Evolutionary conservation across 768 basidiomycete genomes (phyloP).

Genomic region (Hirschioporus abietinus): DNA sequence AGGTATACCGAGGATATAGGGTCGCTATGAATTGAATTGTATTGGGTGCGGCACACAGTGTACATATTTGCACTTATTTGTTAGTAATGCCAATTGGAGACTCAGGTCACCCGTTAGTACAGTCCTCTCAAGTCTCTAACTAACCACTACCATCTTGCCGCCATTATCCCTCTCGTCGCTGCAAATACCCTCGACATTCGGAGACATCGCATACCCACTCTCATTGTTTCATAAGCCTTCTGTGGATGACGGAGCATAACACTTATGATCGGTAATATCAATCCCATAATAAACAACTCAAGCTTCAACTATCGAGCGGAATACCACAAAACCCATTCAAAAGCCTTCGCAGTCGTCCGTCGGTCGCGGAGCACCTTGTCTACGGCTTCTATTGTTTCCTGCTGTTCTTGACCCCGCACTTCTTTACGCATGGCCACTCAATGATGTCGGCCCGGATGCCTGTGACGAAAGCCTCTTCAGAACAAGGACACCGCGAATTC

Average conservation of each 20-base stretch:
- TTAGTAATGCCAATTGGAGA: background rate
- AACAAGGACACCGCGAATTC: too few species aligned
- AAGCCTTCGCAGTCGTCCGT: background rate
- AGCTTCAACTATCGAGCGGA: too few species aligned
- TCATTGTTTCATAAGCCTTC: background rate
- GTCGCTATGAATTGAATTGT: background rate
- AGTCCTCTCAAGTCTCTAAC: background rate
- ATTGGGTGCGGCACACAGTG: too few species aligned
- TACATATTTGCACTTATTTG: background rate
- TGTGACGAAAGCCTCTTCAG: background rate
- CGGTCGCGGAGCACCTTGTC: background rate
- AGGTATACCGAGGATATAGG: background rate
- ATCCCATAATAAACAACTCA: background rate
- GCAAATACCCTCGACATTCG: background rate
- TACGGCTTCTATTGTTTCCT: background rate
- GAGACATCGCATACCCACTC: background rate
- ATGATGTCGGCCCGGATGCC: background rate
- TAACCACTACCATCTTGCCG: background rate
- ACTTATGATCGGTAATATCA: background rate
- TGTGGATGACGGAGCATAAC: background rate
- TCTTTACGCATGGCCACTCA: background rate
- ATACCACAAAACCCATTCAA: too few species aligned
- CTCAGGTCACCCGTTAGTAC: background rate
- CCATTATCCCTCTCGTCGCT: background rate
- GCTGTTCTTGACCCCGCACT: background rate